Conservation (phyloP, 306 rosid genomes). For the Cicer bijugum region DNA sequence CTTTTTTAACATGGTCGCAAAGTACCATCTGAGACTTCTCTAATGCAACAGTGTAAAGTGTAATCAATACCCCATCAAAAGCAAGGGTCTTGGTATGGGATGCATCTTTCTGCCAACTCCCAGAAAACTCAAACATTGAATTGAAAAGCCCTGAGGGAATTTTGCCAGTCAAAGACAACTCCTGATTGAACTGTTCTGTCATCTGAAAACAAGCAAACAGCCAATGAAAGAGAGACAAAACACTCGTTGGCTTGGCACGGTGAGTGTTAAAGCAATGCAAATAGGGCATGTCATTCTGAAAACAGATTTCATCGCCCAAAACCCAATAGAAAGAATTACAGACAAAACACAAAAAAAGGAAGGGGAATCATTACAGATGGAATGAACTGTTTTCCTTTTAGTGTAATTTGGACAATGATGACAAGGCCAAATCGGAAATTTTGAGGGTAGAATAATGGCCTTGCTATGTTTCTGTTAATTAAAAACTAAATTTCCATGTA, state of each 20-base stretch:
- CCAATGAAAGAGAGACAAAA: slow-evolving; percentile 36
- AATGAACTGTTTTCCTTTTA: slow-evolving; percentile 14
- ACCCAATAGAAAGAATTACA: neutral
- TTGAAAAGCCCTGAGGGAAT: slow-evolving; percentile 98
- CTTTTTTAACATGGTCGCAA: slow-evolving; percentile 69
- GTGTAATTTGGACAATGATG: slow-evolving; percentile 19
- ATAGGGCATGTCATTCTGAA: neutral
- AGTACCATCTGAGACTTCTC: slow-evolving; percentile 91
- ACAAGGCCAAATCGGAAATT: slow-evolving; percentile 25
- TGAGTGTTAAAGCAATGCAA: slow-evolving; percentile 16
- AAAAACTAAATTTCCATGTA: slow-evolving; percentile 20
- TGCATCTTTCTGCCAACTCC: slow-evolving; percentile 99
- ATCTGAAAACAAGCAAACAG: slow-evolving; percentile 62
- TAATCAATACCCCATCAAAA: slow-evolving; percentile 92
- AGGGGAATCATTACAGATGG: neutral
- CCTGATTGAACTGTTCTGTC: slow-evolving; percentile 99
- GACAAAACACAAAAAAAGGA: neutral
- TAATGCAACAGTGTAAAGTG: slow-evolving; percentile 87
- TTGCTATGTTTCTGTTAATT: slow-evolving; percentile 31
- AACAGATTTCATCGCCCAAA: slow-evolving; percentile 3
- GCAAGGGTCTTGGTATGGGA: slow-evolving; percentile 85
- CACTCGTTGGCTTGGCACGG: slow-evolving; percentile 18
- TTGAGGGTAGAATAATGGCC: slow-evolving; percentile 21
- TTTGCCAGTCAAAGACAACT: slow-evolving; percentile 81
- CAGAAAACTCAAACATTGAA: slow-evolving; percentile 90